Conservation (phyloP, 306 rosid species). For the Sesbania bispinosa region DNA sequence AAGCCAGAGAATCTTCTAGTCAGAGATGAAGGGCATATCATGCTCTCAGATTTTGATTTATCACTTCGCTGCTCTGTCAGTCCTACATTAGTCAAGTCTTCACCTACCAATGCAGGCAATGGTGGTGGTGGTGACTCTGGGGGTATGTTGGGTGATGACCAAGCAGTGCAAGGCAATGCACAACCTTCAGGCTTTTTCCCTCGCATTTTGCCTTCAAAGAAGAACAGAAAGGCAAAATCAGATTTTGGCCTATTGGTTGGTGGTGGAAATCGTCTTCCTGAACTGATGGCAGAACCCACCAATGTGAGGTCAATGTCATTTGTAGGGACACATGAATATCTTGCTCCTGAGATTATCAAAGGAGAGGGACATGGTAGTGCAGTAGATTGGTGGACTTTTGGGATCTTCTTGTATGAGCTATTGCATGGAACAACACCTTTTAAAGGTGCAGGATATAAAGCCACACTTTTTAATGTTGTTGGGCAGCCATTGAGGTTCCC, state of each 20-base stretch:
- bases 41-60: slow-evolving; percentile 92
- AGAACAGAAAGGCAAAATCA: slow-evolving; percentile 77
- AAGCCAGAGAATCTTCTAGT: slow-evolving; percentile 89
- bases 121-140: slow-evolving; percentile 14
- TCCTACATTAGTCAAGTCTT: slow-evolving; percentile 81
- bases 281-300: slow-evolving; percentile 89
- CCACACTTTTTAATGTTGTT: slow-evolving; percentile 79
- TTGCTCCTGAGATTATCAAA: slow-evolving; percentile 87
- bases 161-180: slow-evolving; percentile 38
- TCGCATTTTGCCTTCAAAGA: slow-evolving; percentile 66
- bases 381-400: slow-evolving; percentile 95
- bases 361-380: slow-evolving; percentile 98
- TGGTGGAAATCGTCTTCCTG: slow-evolving; percentile 65
- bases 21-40: slow-evolving; percentile 87
- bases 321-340: slow-evolving; percentile 89
- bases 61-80: slow-evolving; percentile 83
- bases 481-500: slow-evolving; percentile 87
- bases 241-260: slow-evolving; percentile 65
- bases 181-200: slow-evolving; percentile 73
- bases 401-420: slow-evolving; percentile 85
- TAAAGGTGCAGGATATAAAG: slow-evolving; percentile 76
- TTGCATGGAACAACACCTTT: slow-evolving; percentile 85
- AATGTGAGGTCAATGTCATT: slow-evolving; percentile 92
- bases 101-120: slow-evolving; percentile 41
- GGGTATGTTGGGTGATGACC: slow-evolving; percentile 39